phyloP scores from a whole-genome alignment of 176 grass and related monocot species.

The Oryza meridionalis region DNA sequence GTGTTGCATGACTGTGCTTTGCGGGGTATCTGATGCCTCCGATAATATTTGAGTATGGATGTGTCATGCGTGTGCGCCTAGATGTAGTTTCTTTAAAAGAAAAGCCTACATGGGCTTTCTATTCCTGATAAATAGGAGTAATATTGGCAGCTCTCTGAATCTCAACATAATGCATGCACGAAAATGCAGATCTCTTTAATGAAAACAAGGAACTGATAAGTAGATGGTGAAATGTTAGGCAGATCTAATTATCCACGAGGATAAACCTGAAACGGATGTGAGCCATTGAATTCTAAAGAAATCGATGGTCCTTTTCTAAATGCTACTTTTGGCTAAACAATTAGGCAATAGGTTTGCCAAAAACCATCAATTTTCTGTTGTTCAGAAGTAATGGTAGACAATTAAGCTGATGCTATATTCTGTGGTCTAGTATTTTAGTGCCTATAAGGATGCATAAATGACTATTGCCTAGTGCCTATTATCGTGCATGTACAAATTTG shows the following conservation, averaged over 20 bases:
- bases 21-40: not conserved
- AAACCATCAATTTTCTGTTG: slow-evolving; percentile 15
- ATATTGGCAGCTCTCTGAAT: slow-evolving; percentile 30
- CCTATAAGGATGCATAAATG: slow-evolving; percentile 33
- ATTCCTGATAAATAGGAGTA: slow-evolving; percentile 24
- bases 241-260: slow-evolving; percentile 50
- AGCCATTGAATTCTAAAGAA: not conserved
- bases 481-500: slow-evolving; percentile 23
- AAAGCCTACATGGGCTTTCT: not conserved
- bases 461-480: slow-evolving; percentile 20
- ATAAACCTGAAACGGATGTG: slow-evolving; percentile 16
- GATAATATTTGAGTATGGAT: not conserved
- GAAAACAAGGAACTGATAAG: slow-evolving; percentile 1
- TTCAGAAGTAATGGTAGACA: not conserved
- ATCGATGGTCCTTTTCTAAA: not conserved
- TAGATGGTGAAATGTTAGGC: slow-evolving; percentile 42
- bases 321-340: slow-evolving; percentile 39
- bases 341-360: slow-evolving; percentile 36
- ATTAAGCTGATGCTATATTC: not conserved
- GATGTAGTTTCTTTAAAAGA: not conserved
- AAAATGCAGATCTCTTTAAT: slow-evolving; percentile 21
- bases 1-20: not conserved
- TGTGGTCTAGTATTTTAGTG: not conserved
- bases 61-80: not conserved
- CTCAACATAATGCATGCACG: slow-evolving; percentile 31